A percentile compares a stretch with the other conserved stretches of the same genome.
phyloP scores from a whole-genome alignment of 768 basidiomycete species.

The Phylloporus rhodoxanthus region DNA sequence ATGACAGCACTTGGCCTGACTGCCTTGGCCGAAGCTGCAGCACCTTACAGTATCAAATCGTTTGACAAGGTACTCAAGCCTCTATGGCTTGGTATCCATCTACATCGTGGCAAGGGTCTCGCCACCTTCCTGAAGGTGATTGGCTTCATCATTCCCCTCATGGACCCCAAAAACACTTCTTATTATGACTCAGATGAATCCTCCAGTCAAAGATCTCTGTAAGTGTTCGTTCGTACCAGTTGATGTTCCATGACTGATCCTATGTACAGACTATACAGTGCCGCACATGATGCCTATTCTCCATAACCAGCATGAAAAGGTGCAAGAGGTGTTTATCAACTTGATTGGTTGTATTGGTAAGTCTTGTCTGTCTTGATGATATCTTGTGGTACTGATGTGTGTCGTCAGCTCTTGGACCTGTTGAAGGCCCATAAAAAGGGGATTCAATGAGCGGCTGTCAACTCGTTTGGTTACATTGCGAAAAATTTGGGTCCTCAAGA shows the following conservation, averaged over 20 bases:
- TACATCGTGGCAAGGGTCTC: constrained; percentile 72
- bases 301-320: constrained; percentile 97
- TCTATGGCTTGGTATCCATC: constrained; percentile 69
- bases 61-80: constrained; percentile 91
- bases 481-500: constrained; percentile 99
- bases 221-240: constrained; percentile 35
- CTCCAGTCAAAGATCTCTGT: constrained; percentile 98
- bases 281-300: constrained; percentile 99
- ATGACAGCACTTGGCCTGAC: constrained; percentile 78
- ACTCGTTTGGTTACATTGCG: constrained; percentile 99
- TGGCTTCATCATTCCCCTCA: constrained; percentile 98
- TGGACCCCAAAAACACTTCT: constrained; percentile 99
- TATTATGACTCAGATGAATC: constrained; percentile 99
- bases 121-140: constrained; percentile 86
- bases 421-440: constrained; percentile 99
- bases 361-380: constrained; percentile 1
- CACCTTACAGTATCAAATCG: constrained; percentile 98
- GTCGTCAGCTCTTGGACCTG: constrained; percentile 72
- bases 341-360: constrained; percentile 92
- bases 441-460: constrained; percentile 96
- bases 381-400: constrained; percentile 1
- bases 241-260: neutral
- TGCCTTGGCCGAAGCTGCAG: constrained; percentile 93
- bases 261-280: constrained; percentile 58
- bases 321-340: constrained; percentile 99